A percentile compares a stretch with the other conserved stretches of the same genome.
These are phyloP conservation scores for Pichia kluyveri DNA, from an alignment of 805 yeast genomes.

Conservation along the genomic window DNA sequence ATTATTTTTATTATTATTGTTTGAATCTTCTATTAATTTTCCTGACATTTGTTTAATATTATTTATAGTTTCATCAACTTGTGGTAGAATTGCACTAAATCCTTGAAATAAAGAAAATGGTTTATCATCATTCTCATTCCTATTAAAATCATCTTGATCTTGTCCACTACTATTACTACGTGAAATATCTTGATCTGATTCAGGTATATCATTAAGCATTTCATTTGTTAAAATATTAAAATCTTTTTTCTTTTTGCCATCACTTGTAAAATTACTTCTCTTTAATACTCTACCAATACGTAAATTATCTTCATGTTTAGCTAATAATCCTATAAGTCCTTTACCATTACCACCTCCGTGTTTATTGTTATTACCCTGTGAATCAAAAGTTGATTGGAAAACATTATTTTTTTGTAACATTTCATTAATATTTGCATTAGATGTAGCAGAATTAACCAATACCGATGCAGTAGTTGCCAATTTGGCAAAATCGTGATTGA, in stretches of 20 bases:
- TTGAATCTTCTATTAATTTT: not conserved
- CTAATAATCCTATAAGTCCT: slow-evolving; percentile 7
- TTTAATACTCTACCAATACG: slow-evolving; percentile 1
- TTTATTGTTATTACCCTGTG: slow-evolving; percentile 4
- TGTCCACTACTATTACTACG: slow-evolving; percentile 1
- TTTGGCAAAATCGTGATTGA: slow-evolving; percentile 27
- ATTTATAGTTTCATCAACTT: slow-evolving; percentile 35
- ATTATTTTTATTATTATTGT: slow-evolving; percentile 2
- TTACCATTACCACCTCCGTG: not conserved
- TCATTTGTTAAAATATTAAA: slow-evolving; percentile 54
- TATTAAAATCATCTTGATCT: no score
- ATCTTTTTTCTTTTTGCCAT: slow-evolving; percentile 26
- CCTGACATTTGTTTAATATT: slow-evolving; percentile 3
- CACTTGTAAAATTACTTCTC: slow-evolving; percentile 3
- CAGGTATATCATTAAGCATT: slow-evolving; percentile 46
- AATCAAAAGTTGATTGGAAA: slow-evolving; percentile 2
- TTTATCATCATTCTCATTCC: not conserved
- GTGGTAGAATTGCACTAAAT: slow-evolving; percentile 49
- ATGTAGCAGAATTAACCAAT: slow-evolving; percentile 27
- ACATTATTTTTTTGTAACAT: slow-evolving; percentile 4
- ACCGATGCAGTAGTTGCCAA: slow-evolving; percentile 51
- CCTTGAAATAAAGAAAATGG: slow-evolving; percentile 60
- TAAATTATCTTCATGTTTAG: slow-evolving; percentile 4
- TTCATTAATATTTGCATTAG: slow-evolving; percentile 8
- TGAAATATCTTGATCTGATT: not conserved